Conservation (phyloP, 2,329 filamentous ascomycete genomes). For the Fusarium agapanthi region DNA sequence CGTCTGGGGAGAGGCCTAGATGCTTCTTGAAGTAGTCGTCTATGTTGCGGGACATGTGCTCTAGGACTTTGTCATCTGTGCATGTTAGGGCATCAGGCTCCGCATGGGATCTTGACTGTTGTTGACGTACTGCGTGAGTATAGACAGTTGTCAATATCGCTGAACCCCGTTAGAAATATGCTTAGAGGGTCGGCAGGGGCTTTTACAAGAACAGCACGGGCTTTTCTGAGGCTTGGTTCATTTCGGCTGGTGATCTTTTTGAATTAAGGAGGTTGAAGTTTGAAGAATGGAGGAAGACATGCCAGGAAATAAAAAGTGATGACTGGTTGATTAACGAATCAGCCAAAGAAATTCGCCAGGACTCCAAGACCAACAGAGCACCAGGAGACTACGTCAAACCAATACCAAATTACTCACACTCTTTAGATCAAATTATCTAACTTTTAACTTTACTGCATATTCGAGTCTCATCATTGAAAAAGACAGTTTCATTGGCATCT, state of each 20-base stretch:
- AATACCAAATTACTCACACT: accelerated
- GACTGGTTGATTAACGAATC: background rate
- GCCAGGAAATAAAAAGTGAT: no score
- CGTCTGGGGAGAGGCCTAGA: constrained; percentile 74
- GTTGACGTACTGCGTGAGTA: constrained; percentile 78
- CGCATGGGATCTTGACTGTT: no score
- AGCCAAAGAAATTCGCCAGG: background rate
- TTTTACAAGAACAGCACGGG: constrained; percentile 55
- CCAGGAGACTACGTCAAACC: accelerated
- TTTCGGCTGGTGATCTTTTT: background rate
- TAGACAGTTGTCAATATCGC: constrained; percentile 98
- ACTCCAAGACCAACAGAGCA: accelerated
- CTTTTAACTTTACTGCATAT: accelerated
- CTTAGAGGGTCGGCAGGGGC: no score
- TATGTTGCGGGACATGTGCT: constrained; percentile 87
- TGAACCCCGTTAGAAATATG: no score
- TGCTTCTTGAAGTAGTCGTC: constrained; percentile 70
- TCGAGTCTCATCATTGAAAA: accelerated
- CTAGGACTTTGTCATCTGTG: constrained; percentile 83
- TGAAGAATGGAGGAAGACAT: no score
- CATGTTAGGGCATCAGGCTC: no score
- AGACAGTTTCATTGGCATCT: accelerated
- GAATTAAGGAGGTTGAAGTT: no score
- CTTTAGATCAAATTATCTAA: accelerated
- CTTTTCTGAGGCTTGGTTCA: constrained; percentile 29